Conservation (phyloP, 2,329 filamentous ascomycete genomes). For the Periconia macrospinosa region DNA sequence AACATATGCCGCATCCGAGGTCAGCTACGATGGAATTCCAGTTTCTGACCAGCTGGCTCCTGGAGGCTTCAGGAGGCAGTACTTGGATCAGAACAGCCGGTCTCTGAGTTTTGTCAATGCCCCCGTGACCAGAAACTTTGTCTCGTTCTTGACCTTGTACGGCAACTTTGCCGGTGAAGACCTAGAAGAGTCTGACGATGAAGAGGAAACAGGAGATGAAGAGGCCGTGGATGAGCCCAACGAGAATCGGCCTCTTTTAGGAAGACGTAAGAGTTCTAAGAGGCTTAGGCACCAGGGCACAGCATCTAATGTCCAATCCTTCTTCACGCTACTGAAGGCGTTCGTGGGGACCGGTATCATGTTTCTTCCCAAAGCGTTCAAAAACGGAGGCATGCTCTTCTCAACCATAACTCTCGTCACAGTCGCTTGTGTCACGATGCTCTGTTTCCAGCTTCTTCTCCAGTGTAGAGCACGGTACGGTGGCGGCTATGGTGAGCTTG, state of each 20-base stretch:
- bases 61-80: slow-evolving; percentile 59
- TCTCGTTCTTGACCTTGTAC: slow-evolving; percentile 75
- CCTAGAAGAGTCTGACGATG: slow-evolving; percentile 60
- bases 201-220: slow-evolving; percentile 55
- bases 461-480: slow-evolving; percentile 66
- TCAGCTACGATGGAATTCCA: slow-evolving; percentile 41
- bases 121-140: slow-evolving; percentile 69
- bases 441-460: slow-evolving; percentile 73
- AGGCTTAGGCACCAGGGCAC: slow-evolving; percentile 58
- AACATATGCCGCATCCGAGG: slow-evolving; percentile 25
- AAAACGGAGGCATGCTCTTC: slow-evolving; percentile 76
- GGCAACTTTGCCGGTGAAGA: slow-evolving; percentile 78
- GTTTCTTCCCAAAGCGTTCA: slow-evolving; percentile 78
- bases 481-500: slow-evolving; percentile 75
- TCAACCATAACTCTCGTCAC: slow-evolving; percentile 68
- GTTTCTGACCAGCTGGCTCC: slow-evolving; percentile 52
- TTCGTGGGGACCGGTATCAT: slow-evolving; percentile 82
- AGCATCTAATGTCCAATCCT: slow-evolving; percentile 70
- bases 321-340: slow-evolving; percentile 77
- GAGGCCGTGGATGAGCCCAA: slow-evolving; percentile 54
- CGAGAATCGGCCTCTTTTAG: slow-evolving; percentile 65
- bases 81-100: slow-evolving; percentile 47
- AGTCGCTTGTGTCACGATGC: slow-evolving; percentile 67
- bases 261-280: slow-evolving; percentile 55
- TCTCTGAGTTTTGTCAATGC: slow-evolving; percentile 48